Conservation (phyloP, 2,329 filamentous ascomycete genomes). For the Fusarium nodosum region DNA sequence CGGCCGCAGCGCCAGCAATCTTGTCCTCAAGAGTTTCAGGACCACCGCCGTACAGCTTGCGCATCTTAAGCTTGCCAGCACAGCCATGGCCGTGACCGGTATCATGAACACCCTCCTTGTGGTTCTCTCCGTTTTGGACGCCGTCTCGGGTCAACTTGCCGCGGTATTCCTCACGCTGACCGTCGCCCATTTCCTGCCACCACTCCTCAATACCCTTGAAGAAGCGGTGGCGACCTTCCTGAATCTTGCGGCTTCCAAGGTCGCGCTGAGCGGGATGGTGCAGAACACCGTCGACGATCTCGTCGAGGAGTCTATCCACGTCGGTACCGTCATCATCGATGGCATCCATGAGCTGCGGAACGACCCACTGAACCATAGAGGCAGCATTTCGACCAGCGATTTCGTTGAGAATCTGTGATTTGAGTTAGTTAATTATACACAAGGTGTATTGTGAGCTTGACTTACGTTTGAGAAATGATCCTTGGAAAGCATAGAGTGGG, state of each 20-base stretch:
- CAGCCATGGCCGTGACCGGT: conserved; percentile 89
- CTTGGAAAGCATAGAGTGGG: conserved; percentile 95
- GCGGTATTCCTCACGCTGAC: conserved; percentile 76
- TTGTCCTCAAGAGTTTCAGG: conserved; percentile 67
- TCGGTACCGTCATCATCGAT: conserved; percentile 85
- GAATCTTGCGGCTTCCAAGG: conserved; percentile 76
- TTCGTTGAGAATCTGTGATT: conserved; percentile 79
- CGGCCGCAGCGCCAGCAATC: conserved; percentile 69
- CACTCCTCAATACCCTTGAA: conserved; percentile 85
- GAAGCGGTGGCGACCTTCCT: conserved; percentile 81
- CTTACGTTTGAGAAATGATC: conserved; percentile 90
- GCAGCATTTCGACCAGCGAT: conserved; percentile 86
- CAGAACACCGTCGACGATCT: conserved; percentile 85
- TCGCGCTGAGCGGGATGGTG: conserved; percentile 87
- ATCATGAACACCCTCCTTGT: conserved; percentile 87
- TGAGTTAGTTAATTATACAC: not conserved
- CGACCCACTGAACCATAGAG: conserved; percentile 83
- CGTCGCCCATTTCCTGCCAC: conserved; percentile 78
- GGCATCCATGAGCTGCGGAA: conserved; percentile 88
- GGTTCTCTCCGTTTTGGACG: conserved; percentile 82
- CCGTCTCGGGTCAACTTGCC: conserved; percentile 82
- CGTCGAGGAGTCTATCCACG: conserved; percentile 76
- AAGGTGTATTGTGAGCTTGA: not conserved
- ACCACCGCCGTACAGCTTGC: conserved; percentile 69
- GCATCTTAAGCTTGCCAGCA: conserved; percentile 81